Evolutionary conservation across 2,329 filamentous ascomycete species (phyloP).

Genomic region (Fusarium verticillioides): DNA sequence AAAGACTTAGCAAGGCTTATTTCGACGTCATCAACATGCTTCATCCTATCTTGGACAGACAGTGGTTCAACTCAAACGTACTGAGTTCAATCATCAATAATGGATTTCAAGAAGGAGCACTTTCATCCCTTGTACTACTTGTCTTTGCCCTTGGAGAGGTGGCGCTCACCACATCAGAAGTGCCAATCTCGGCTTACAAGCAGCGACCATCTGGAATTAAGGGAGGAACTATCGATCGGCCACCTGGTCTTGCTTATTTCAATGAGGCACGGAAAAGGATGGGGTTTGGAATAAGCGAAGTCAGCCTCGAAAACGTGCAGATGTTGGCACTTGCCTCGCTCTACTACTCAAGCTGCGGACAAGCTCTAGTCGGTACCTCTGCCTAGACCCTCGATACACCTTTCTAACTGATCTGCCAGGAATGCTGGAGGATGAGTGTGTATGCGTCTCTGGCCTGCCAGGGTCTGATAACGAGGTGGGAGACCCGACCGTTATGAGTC

Average conservation of each 20-base stretch:
- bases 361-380: constrained; percentile 57
- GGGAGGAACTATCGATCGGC: constrained; percentile 60
- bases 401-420: constrained; percentile 52
- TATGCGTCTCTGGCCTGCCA: constrained; percentile 68
- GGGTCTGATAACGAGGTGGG: constrained; percentile 64
- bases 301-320: constrained; percentile 68
- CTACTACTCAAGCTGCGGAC: constrained; percentile 64
- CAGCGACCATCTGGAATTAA: constrained; percentile 62
- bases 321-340: constrained; percentile 66
- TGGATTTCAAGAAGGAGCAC: constrained; percentile 59
- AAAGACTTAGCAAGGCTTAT: constrained; percentile 62
- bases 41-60: constrained; percentile 68
- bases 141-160: constrained; percentile 70
- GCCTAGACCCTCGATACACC: not conserved
- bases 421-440: constrained; percentile 69
- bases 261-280: constrained; percentile 71
- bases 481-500: not conserved
- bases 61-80: constrained; percentile 61
- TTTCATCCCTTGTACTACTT: constrained; percentile 65
- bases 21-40: constrained; percentile 70
- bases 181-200: constrained; percentile 56
- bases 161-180: constrained; percentile 62
- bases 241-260: constrained; percentile 68
- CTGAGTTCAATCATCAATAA: constrained; percentile 57
- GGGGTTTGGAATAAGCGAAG: constrained; percentile 66